Evolutionary conservation across 805 yeast genomes (phyloP), one percentile per base, ranked within the genome.

Genomic region (Blastobotrys parvus): DNA sequence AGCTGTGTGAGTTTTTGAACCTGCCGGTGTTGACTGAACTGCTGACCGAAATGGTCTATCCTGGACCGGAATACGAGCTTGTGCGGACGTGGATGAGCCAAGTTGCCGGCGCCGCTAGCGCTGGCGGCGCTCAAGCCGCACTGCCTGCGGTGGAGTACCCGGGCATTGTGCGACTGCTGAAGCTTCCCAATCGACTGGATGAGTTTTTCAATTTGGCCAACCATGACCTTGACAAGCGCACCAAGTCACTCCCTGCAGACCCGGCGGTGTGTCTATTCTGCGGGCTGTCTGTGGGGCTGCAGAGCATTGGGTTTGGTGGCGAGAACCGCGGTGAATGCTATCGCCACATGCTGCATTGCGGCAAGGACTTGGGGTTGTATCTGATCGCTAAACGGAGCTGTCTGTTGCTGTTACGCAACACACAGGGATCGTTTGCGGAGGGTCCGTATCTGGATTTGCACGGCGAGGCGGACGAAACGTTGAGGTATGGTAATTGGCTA

Each of bases 191-290:
- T 2, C 69, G 82, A 40, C 61, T 86, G 46, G 89, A 82, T 56
- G 68, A 66, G 31, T 78, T 87, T 49, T 85, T 82, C 63, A 79
- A 85, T 38, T 30, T 48, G 6, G 47, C 41, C 33, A 43, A 15
- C 37, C 46, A 1, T 53, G 48, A 8, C 41, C 22, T 15, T 16
- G 38, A 21, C 23, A 21, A 29, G 25, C 16, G 15, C 22, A n/a
- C 15, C 17, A 13, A 15, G 31, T 13, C 21, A 23, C 36, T 51
- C 15, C 67, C 71, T 0, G 48, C 63, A 3, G 94, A 89, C 50
- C 92, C 95, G 0, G 95, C 94, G 0, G 67, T 90, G 7, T 90
- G 98, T 56, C 63, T 90, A 43, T 81, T 80, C 48, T 92, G 98
- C 63, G 92, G 88, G 1, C 63, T 65, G 8, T 69, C 79, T 5